Conservation (phyloP, 2,329 filamentous ascomycete species). For the Trichoderma sp. region DNA sequence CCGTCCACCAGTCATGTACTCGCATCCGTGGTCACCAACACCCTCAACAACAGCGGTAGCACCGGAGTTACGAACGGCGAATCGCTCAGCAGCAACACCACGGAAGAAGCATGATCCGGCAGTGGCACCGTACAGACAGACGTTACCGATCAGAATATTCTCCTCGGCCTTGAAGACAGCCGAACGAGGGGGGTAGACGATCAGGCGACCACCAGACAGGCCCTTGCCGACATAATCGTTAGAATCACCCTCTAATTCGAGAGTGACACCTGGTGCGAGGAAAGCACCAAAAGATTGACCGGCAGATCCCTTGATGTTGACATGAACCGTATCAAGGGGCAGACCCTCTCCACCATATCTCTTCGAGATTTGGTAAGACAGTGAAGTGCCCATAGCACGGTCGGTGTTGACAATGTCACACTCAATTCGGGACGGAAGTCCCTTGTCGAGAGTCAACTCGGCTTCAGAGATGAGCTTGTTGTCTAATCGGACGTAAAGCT, state of each 20-base stretch:
- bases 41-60: conserved; percentile 95
- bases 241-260: conserved; percentile 92
- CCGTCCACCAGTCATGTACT: conserved; percentile 98
- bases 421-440: conserved; percentile 88
- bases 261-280: conserved; percentile 87
- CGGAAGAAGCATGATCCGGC: conserved; percentile 94
- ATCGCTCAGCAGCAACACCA: conserved; percentile 92
- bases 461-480: conserved; percentile 97
- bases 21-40: conserved; percentile 92
- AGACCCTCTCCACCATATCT: conserved; percentile 86
- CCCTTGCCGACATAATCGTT: conserved; percentile 98
- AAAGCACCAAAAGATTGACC: conserved; percentile 96
- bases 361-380: conserved; percentile 95
- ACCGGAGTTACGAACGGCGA: conserved; percentile 94
- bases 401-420: conserved; percentile 97
- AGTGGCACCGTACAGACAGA: conserved; percentile 93
- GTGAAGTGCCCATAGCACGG: conserved; percentile 86
- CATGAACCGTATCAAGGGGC: conserved; percentile 90
- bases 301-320: conserved; percentile 94
- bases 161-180: conserved; percentile 95
- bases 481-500: conserved; percentile 87
- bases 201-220: conserved; percentile 86
- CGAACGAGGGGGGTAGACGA: conserved; percentile 87
- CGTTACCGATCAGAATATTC: conserved; percentile 91
- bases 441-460: conserved; percentile 91